phyloP scores from a whole-genome alignment of 495 filamentous ascomycete species.

The Talaromyces liani region DNA sequence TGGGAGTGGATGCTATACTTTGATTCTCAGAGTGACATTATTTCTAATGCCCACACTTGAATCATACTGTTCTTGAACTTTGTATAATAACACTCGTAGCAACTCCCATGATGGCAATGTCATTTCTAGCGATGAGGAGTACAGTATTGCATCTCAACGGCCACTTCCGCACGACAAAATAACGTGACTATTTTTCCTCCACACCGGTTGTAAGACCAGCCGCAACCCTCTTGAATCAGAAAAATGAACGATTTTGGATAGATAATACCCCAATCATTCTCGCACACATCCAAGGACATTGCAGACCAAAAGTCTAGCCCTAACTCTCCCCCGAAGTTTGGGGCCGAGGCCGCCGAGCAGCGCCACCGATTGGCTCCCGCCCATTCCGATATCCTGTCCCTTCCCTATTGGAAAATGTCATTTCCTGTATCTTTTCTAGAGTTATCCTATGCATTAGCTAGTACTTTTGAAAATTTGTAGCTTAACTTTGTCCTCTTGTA shows the following conservation, averaged over 20 bases:
- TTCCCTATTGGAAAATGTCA: not conserved
- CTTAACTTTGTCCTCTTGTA: not conserved
- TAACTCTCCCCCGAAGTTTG: not conserved
- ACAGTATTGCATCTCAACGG: too few relatives aligned
- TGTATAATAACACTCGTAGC: not conserved
- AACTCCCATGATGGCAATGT: too few relatives aligned
- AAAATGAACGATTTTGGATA: not conserved
- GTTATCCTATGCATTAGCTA: not conserved
- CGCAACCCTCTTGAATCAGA: too few relatives aligned
- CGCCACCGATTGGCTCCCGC: constrained; percentile 2
- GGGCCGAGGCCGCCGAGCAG: constrained; percentile 1
- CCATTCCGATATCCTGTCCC: not conserved
- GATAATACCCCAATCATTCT: not conserved
- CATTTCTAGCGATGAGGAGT: too few relatives aligned
- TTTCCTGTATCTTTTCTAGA: not conserved
- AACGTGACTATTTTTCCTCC: not conserved
- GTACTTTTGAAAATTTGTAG: not conserved
- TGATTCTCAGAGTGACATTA: not conserved
- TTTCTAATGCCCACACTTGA: not conserved
- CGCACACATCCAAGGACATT: not conserved
- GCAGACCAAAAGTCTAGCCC: not conserved
- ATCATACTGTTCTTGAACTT: not conserved
- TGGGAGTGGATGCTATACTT: constrained; percentile 8
- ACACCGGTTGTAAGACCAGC: not conserved
- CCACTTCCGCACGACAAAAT: too few relatives aligned